Evolutionary conservation across 2,329 filamentous ascomycete genomes (phyloP).

Genomic region (Claviceps sp.): DNA sequence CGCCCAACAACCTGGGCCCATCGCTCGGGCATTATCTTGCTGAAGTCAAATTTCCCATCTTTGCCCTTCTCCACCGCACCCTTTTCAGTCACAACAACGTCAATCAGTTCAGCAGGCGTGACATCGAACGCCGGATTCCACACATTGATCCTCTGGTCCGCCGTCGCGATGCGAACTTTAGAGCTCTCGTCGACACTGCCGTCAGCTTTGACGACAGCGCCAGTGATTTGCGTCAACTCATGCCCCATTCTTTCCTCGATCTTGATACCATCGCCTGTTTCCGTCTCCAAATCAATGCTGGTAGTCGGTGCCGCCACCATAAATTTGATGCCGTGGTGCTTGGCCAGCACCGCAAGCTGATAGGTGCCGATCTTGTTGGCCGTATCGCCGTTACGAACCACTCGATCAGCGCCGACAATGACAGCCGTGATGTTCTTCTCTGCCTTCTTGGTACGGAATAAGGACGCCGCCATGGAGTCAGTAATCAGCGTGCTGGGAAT

Average conservation of each 20-base stretch:
- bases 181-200: constrained; percentile 48
- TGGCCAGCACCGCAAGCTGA: constrained; percentile 77
- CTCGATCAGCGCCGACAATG: constrained; percentile 87
- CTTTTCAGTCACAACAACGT: constrained; percentile 86
- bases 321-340: constrained; percentile 81
- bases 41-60: constrained; percentile 57
- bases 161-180: constrained; percentile 65
- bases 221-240: constrained; percentile 76
- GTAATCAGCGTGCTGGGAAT: constrained; percentile 89
- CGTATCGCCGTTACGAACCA: constrained; percentile 92
- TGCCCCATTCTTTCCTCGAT: constrained; percentile 77
- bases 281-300: constrained; percentile 76
- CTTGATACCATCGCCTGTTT: constrained; percentile 64
- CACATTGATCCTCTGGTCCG: constrained; percentile 63
- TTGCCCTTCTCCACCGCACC: constrained; percentile 69
- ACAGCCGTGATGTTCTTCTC: constrained; percentile 66
- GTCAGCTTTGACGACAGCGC: constrained; percentile 53
- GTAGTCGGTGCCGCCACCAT: constrained; percentile 90
- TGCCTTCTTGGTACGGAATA: constrained; percentile 53
- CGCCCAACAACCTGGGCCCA: constrained; percentile 26
- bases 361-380: constrained; percentile 99
- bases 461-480: constrained; percentile 88
- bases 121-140: constrained; percentile 99
- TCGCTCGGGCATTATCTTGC: constrained; percentile 40
- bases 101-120: constrained; percentile 77